Conservation (phyloP, 768 basidiomycete species). For the Cantharellus cinnabarinus region DNA sequence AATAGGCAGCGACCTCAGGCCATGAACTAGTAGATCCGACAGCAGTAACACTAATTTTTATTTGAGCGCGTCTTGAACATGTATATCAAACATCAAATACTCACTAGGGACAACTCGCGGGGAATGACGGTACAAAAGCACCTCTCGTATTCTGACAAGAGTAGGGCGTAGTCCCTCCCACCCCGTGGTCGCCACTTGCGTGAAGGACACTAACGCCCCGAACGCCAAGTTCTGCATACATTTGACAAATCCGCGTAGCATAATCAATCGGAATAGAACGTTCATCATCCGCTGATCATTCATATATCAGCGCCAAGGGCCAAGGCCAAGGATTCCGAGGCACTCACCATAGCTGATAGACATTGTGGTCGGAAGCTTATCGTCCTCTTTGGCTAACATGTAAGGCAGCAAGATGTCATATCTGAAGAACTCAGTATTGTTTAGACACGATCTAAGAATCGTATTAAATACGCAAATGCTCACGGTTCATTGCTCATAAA, state of each 20-base stretch:
- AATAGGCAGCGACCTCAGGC: slow-evolving; percentile 37
- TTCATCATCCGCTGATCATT: slow-evolving; percentile 28
- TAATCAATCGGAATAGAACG: slow-evolving; percentile 24
- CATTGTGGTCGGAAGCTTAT: slow-evolving; percentile 34
- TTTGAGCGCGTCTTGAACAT: background rate
- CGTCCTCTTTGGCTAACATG: slow-evolving; percentile 21
- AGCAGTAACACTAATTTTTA: slow-evolving; percentile 33
- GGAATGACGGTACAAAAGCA: slow-evolving; percentile 4
- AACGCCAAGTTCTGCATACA: slow-evolving; percentile 45
- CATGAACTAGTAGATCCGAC: slow-evolving; percentile 44
- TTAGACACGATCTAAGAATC: background rate
- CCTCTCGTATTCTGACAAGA: slow-evolving; percentile 3
- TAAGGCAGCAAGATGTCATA: slow-evolving; percentile 23
- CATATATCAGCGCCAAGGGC: background rate
- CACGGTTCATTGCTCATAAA: background rate
- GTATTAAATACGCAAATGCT: background rate
- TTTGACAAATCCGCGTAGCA: slow-evolving; percentile 23
- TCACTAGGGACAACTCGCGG: slow-evolving; percentile 11
- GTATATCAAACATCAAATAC: slow-evolving; percentile 9
- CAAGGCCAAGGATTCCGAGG: background rate
- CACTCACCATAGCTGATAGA: slow-evolving; percentile 41
- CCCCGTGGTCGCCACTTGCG: slow-evolving; percentile 47
- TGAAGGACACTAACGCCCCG: slow-evolving; percentile 47
- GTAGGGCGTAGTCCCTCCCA: slow-evolving; percentile 20
- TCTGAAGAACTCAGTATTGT: background rate